Conservation (phyloP, 257 asterid genomes). For the Scutellaria minor region DNA sequence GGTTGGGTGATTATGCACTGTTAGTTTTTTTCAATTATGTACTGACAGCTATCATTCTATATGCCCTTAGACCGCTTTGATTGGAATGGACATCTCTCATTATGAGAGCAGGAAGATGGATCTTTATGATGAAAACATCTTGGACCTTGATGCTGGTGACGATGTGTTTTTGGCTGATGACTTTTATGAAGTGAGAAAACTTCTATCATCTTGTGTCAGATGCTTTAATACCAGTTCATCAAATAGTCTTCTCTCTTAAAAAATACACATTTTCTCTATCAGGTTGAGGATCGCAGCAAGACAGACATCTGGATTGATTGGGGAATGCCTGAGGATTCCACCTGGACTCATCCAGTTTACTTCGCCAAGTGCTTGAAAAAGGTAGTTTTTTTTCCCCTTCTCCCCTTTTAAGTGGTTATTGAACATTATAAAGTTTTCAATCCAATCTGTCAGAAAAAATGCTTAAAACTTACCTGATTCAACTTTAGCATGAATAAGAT, state of each 20-base stretch:
- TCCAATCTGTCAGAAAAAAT: slow-evolving; percentile 13
- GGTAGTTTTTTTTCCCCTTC: slow-evolving; percentile 43
- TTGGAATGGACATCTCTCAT: slow-evolving; percentile 73
- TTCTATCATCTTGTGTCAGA: slow-evolving; percentile 8
- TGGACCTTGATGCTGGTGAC: slow-evolving; percentile 49
- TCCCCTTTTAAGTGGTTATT: slow-evolving; percentile 5
- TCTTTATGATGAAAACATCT: slow-evolving; percentile 43
- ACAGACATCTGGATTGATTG: slow-evolving; percentile 49
- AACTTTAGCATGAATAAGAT: slow-evolving; percentile 22
- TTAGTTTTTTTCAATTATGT: slow-evolving; percentile 23
- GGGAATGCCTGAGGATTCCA: slow-evolving; percentile 64
- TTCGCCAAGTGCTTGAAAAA: slow-evolving; percentile 78
- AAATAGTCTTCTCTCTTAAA: not conserved
- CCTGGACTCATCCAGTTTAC: slow-evolving; percentile 71
- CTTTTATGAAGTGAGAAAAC: slow-evolving; percentile 58
- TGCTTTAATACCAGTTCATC: not conserved
- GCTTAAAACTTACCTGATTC: not conserved
- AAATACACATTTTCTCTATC: slow-evolving; percentile 31
- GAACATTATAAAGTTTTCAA: slow-evolving; percentile 15
- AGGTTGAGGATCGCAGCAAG: slow-evolving; percentile 60
- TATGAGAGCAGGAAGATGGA: slow-evolving; percentile 62
- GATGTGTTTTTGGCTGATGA: slow-evolving; percentile 53
- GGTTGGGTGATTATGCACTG: slow-evolving; percentile 7
- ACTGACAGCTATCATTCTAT: slow-evolving; percentile 34
- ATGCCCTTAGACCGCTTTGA: slow-evolving; percentile 61